Conservation (phyloP, 306 rosid species). For the Acacia acuminata region DNA sequence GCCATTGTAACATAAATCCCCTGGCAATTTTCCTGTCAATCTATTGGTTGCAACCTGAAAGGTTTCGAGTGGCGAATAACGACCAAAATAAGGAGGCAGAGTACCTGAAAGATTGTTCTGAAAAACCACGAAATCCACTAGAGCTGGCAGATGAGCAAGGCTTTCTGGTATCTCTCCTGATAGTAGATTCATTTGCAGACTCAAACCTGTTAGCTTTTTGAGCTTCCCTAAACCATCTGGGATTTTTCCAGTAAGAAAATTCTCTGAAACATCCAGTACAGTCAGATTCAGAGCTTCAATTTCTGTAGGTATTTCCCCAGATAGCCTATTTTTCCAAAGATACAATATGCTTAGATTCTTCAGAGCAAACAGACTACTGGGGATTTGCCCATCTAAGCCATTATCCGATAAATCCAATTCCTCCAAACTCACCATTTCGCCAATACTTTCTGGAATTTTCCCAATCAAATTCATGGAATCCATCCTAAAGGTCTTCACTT, state of each 20-base stretch:
- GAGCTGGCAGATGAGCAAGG: conserved; percentile 45
- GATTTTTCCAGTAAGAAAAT: conserved; percentile 40
- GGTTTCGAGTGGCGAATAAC: conserved; percentile 22
- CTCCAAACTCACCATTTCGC: conserved; percentile 44
- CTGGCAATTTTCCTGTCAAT: conserved; percentile 48
- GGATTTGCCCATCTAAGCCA: conserved; percentile 44
- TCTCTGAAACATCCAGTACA: conserved; percentile 40
- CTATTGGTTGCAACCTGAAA: conserved; percentile 42
- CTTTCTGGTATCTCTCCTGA: conserved; percentile 47
- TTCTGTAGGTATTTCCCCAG: conserved; percentile 46
- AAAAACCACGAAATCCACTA: conserved; percentile 29
- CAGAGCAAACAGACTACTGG: conserved; percentile 40
- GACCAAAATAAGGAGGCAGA: conserved; percentile 51
- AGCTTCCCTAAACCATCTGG: conserved; percentile 50
- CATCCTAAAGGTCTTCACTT: conserved; percentile 36
- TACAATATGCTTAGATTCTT: conserved; percentile 42
- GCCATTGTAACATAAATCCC: conserved; percentile 39
- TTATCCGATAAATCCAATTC: conserved; percentile 32
- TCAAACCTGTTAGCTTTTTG: conserved; percentile 15
- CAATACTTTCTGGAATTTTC: conserved; percentile 45
- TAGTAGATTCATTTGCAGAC: conserved; percentile 37
- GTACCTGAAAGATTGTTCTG: conserved; percentile 42
- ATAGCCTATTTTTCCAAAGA: conserved; percentile 35
- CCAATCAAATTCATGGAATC: conserved; percentile 31
- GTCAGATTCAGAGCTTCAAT: conserved; percentile 35